These are phyloP conservation scores for Delonix regia DNA, from an alignment of 306 rosid genomes.

Conservation along the genomic window DNA sequence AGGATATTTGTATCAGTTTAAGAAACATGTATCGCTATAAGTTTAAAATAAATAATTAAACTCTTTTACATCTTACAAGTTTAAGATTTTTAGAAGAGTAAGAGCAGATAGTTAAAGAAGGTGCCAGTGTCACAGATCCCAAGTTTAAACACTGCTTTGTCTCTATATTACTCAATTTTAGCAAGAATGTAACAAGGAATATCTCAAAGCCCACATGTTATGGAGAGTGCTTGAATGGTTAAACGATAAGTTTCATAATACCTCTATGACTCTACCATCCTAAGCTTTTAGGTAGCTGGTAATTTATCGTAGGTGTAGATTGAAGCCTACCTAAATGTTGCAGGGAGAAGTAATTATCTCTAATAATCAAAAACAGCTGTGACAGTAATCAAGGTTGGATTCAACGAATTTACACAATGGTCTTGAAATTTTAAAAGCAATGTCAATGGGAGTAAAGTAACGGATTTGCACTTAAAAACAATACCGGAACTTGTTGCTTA, in stretches of 20 bases:
- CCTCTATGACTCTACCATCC: neutral
- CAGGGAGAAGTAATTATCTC: neutral
- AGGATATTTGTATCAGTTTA: neutral
- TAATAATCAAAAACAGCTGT: neutral
- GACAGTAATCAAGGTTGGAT: neutral
- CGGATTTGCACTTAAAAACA: neutral
- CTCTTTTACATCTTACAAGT: neutral
- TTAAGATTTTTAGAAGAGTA: conserved; percentile 19
- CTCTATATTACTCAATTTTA: neutral
- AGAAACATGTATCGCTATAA: neutral
- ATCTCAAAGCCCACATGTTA: conserved; percentile 12
- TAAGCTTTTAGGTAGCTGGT: neutral
- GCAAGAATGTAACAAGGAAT: neutral
- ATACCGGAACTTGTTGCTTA: neutral
- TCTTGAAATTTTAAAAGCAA: neutral
- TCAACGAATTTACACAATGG: neutral
- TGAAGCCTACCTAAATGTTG: conserved; percentile 19
- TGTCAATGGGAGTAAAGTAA: conserved; percentile 8
- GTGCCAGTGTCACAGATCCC: neutral
- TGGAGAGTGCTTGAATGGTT: neutral
- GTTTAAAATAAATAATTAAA: neutral
- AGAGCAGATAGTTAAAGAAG: conserved; percentile 5
- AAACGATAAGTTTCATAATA: neutral
- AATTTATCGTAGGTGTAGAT: conserved; percentile 11
- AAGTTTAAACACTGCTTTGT: neutral